phyloP scores from a whole-genome alignment of 352 stramenopile species.

The Phytophthora podocarpi region DNA sequence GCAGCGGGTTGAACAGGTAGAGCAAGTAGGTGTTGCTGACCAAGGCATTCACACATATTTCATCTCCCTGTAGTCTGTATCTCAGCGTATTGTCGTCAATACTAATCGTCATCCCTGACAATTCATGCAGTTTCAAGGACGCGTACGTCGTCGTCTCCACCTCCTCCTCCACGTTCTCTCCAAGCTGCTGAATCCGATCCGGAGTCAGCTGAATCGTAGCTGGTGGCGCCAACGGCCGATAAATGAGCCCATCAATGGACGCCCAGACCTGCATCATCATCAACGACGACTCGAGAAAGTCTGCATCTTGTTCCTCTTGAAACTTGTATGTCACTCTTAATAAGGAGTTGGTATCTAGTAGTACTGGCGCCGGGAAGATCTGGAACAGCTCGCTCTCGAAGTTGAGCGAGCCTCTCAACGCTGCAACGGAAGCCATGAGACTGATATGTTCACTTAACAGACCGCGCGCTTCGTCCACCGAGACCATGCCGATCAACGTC shows the following conservation, averaged over 20 bases:
- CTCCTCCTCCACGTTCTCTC: slow-evolving; percentile 1
- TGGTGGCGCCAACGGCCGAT: slow-evolving; percentile 72
- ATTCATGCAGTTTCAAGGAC: slow-evolving; percentile 73
- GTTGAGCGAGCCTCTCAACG: slow-evolving; percentile 73
- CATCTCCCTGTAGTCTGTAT: slow-evolving; percentile 58
- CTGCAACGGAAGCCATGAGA: slow-evolving; percentile 81
- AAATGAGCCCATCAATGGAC: slow-evolving; percentile 83
- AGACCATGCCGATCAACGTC: slow-evolving; percentile 81
- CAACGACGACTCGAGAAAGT: slow-evolving; percentile 64
- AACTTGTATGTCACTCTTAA: slow-evolving; percentile 70
- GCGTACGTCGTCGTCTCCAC: slow-evolving; percentile 34
- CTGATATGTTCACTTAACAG: slow-evolving; percentile 87
- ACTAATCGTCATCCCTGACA: slow-evolving; percentile 86
- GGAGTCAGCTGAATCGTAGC: slow-evolving; percentile 48
- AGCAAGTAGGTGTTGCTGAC: slow-evolving; percentile 88
- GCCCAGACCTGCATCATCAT: slow-evolving; percentile 90
- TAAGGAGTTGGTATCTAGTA: slow-evolving; percentile 80
- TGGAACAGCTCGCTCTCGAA: slow-evolving; percentile 89
- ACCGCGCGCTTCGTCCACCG: slow-evolving; percentile 71
- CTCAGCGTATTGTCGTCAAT: slow-evolving; percentile 87
- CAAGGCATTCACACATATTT: slow-evolving; percentile 80
- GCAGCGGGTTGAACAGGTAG: slow-evolving; percentile 87
- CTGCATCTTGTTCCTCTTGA: slow-evolving; percentile 25
- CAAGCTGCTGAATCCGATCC: slow-evolving; percentile 8
- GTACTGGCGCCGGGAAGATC: slow-evolving; percentile 80